Evolutionary conservation across 148 eudicot species (phyloP), one percentile per base, ranked within the genome.

Genomic region (Suaeda aralocaspica): DNA sequence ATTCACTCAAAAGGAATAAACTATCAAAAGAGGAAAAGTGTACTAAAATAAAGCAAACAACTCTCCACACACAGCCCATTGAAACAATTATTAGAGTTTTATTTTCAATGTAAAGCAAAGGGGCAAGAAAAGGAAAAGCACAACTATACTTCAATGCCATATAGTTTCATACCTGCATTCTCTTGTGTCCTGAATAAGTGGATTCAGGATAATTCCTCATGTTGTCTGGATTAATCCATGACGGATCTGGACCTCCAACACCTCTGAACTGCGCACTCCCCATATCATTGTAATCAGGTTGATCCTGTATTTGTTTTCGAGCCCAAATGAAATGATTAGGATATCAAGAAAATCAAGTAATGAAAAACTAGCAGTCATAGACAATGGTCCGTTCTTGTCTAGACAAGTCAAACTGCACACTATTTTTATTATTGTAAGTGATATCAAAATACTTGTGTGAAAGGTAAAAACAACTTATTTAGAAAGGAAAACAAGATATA

Each of bases 241-340:
- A 75, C 64, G 90, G 50, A 74, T 86, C 91, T 68, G 71, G 72
- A 48, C 77, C 82, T 19, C 79, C 88, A 66, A 79, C 68, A 49
- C 77, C 78, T 78, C 80, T 81, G 46, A 81, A 77, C 24, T 84
- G 90, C 36, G 85, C 84, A 42, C 86, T 83, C 69, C 85, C 81
- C 75, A 80, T 59, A 68, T 88, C 90, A 66, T 65, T 82, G 59
- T 69, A 76, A 56, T 91, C 98, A 73, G 84, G 68, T 48, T 77
- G 95, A 29, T 91, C 98, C 96, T 93, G 86, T 55, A 49, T 21
- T 64, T n/a, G n/a, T 22, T 61, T n/a, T 8, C 64, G 22, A 46
- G 22, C 56, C 44, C n/a, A 49, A 72, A 70, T 4, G n/a, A 28
- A 70, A 55, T 34, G 9, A 18, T 73, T 7, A 61, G 65, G 48